These are phyloP conservation scores for Acacia pycnantha DNA, from an alignment of 331 rosid genomes.

Conservation along the genomic window DNA sequence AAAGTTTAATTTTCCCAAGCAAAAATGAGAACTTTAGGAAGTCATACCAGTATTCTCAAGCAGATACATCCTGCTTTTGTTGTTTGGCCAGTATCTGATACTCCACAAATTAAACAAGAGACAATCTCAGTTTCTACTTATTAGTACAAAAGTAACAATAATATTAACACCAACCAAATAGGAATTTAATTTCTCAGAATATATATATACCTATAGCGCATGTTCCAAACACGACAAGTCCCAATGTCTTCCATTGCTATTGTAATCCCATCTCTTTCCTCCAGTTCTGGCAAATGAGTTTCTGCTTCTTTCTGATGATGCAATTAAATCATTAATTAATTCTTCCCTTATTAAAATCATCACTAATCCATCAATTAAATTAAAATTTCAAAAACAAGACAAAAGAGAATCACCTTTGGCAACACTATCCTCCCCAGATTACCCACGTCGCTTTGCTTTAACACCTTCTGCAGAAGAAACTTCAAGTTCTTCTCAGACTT, in stretches of 20 bases:
- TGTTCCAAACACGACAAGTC: slow-evolving; percentile 69
- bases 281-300: slow-evolving; percentile 72
- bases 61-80: slow-evolving; percentile 98
- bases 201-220: slow-evolving; percentile 64
- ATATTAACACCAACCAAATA: not conserved
- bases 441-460: slow-evolving; percentile 78
- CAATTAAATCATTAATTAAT: not conserved
- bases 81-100: slow-evolving; percentile 98
- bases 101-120: slow-evolving; percentile 39
- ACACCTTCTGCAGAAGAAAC: slow-evolving; percentile 69
- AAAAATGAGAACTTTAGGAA: not conserved
- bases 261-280: slow-evolving; percentile 72
- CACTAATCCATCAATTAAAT: not conserved
- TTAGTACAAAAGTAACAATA: not conserved
- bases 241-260: slow-evolving; percentile 78
- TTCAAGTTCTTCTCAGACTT: slow-evolving; percentile 69
- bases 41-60: slow-evolving; percentile 90
- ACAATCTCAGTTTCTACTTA: not conserved
- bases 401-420: slow-evolving; percentile 50
- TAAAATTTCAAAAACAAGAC: not conserved
- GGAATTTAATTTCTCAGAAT: not conserved
- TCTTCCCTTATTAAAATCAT: not conserved
- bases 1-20: too few relatives aligned
- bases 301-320: slow-evolving; percentile 63
- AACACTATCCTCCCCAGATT: slow-evolving; percentile 69